Conservation (phyloP, 352 stramenopile species). For the Globisporangium cystogenes region DNA sequence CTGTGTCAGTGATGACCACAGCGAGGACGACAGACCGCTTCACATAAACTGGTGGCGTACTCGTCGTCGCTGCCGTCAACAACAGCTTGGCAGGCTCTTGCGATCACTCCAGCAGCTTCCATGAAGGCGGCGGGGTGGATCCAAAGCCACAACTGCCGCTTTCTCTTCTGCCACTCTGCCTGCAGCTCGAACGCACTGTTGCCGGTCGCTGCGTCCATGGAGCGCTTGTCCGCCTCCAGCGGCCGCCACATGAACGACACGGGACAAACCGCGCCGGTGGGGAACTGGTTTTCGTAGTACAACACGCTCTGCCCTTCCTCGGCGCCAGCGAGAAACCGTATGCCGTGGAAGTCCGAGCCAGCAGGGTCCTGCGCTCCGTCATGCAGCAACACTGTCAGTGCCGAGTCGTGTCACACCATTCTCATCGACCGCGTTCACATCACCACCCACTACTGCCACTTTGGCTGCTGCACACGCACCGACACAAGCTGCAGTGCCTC, state of each 20-base stretch:
- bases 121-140: constrained; percentile 73
- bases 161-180: constrained; percentile 33
- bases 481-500: constrained; percentile 58
- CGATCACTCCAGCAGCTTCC: constrained; percentile 59
- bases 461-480: constrained; percentile 3
- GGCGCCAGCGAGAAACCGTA: constrained; percentile 36
- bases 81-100: constrained; percentile 39
- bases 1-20: background rate
- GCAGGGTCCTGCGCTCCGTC: constrained; percentile 32
- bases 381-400: background rate
- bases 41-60: constrained; percentile 1
- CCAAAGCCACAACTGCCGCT: constrained; percentile 75
- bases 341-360: constrained; percentile 59
- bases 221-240: constrained; percentile 23
- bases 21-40: background rate
- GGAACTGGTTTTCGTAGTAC: constrained; percentile 51
- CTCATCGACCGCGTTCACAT: background rate
- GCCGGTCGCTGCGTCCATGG: background rate
- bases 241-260: constrained; percentile 77
- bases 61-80: constrained; percentile 18
- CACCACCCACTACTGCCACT: background rate
- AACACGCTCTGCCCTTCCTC: constrained; percentile 51
- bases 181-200: constrained; percentile 25
- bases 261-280: constrained; percentile 52
- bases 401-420: background rate